Evolutionary conservation across 2,329 filamentous ascomycete genomes (phyloP), one percentile per base, ranked within the genome.

Genomic region (Fusarium scirpi): DNA sequence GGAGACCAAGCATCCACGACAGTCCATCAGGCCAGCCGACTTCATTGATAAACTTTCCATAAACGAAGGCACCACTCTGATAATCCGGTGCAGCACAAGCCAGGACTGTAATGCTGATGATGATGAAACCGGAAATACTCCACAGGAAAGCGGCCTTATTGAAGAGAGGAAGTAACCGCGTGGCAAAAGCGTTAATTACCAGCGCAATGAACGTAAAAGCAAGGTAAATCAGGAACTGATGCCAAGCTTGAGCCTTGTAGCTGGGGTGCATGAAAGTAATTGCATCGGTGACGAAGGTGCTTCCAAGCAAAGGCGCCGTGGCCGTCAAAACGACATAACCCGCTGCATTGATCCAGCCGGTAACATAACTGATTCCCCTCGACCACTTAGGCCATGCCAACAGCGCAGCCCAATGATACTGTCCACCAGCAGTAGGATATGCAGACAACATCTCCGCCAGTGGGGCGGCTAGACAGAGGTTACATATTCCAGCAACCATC

Each of bases 191-290:
- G 68, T 93, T 93, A 78, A 92, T 81, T 49, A 87, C 59, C 62
- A 92, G 87, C 5, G 89, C 89, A 18, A 86, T 78, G 24, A 89
- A 62, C 8, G 88, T 90, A 75, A 89, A 90, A 9, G 79, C 90
- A 46, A 91, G 84, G 78, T 93, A 93, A 49, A 93, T 90, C 29
- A 93, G 81, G 78, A 93, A 93, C 69, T 92, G 89, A 72, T 94
- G 91, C 89, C 91, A 93, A 6, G 87, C 75, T 74, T 90, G 78
- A 3, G 86, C 64, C 24, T 83, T 81, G 74, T 90, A 93, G 52
- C 77, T 81, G 0, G 87, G 82, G 69, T 90, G 81, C 78, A 89
- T 86, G 38, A 93, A 80, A 3, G 86, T 83, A 55, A 92, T 89
- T 45, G 91, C 85, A 58, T 90, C 89, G 27, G 91, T 76, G 52